Base-by-base conservation (phyloP, 352 stramenopile species). In the Globisporangium spiculum region DNA sequence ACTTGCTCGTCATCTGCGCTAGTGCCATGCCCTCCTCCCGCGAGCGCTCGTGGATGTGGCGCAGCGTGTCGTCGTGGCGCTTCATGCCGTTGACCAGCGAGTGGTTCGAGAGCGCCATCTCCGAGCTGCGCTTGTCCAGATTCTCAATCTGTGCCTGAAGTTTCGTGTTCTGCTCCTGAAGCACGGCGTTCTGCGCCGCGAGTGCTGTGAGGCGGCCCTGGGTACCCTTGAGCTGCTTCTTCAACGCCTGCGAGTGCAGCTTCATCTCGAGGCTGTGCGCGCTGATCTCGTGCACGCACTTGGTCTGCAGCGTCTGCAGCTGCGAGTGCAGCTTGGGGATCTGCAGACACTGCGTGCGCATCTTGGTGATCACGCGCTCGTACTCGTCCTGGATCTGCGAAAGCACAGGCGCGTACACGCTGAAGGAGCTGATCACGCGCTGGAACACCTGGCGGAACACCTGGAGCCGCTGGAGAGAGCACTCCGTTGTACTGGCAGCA, bases 21-120 rank as follows among this genome's bases (percentile, higher is more conserved):
- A 91, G 54, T 1, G 75, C 76, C 20, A 76, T 72, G 14, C 72
- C 73, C 46, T 92, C 86, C 62, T 88, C 80, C 20, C 83, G 69
- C 1, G 77, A 86, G 1, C 77, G 80, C 36, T 89, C 78, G 48
- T 88, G 78, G 10, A 83, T 75, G 20, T 80, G 80, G n/a, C 76
- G 79, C n/a, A 92, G 65, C 20, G 75, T 90, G 18, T 93, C 85
- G 46, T 93, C 85, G 54, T 93, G 85, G n/a, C 81, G 77, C 64
- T 87, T 83, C 38, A 93, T 84, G 38, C 83, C 86, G 59, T 76
- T 86, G 46, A 89, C 75, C 12, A 93, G 69, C 26, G 79, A 70
- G 66, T 84, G 61, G 36, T 86, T 90, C 0, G 83, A 91, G 0
- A 71, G 56, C 57, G 87, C 75, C 30, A 88, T 72, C 22, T 87